phyloP scores from a whole-genome alignment of 1,139 yeast species.

The Dujonia santamariae region DNA sequence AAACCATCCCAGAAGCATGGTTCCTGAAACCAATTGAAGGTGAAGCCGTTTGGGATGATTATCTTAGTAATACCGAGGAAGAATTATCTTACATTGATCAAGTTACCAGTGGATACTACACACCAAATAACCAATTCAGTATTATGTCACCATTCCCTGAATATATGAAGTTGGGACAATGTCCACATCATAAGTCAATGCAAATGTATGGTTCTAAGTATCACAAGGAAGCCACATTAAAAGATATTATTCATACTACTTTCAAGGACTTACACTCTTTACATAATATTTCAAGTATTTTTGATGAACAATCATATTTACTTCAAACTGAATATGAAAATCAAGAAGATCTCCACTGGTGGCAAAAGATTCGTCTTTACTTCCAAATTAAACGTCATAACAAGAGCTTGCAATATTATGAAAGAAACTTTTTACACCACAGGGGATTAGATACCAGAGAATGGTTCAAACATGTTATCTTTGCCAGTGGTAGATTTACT shows the following conservation, averaged over 20 bases:
- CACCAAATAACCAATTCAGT: constrained; percentile 3
- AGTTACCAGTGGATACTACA: constrained; percentile 25
- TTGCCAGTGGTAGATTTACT: constrained; percentile 80
- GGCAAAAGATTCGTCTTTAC: constrained; percentile 41
- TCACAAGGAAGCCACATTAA: constrained; percentile 24
- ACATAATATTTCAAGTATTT: constrained; percentile 23
- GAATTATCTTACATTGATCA: constrained; percentile 20
- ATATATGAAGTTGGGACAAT: constrained; percentile 15
- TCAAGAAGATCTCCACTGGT: constrained; percentile 30
- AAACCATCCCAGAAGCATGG: constrained; percentile 35
- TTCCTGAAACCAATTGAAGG: constrained; percentile 15
- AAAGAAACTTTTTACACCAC: constrained; percentile 61
- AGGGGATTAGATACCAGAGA: constrained; percentile 63
- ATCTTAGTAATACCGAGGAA: constrained; percentile 16
- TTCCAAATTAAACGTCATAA: constrained; percentile 37
- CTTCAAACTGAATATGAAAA: constrained; percentile 37
- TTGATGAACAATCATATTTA: constrained; percentile 33
- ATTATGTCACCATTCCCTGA: constrained; percentile 22
- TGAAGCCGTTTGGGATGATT: constrained; percentile 17
- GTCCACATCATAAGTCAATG: constrained; percentile 14
- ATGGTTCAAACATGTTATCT: constrained; percentile 88
- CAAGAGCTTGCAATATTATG: constrained; percentile 50
- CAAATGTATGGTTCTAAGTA: constrained; percentile 7
- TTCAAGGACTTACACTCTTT: constrained; percentile 24
- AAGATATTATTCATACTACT: constrained; percentile 25